Evolutionary conservation across 2,329 filamentous ascomycete species (phyloP).

Genomic region (Ramularia collo-cygni): DNA sequence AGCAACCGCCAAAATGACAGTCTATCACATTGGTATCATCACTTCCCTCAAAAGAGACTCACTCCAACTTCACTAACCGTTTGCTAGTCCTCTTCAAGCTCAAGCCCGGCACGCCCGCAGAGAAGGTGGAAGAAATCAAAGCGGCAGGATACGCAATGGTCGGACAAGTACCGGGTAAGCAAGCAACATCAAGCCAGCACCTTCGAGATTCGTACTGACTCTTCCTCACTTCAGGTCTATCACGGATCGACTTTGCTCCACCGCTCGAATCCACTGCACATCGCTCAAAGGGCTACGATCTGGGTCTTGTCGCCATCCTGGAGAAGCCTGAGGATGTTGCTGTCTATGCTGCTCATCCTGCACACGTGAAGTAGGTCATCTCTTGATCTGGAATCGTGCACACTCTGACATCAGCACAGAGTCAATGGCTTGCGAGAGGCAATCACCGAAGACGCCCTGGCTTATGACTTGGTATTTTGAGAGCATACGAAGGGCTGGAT

Average conservation of each 20-base stretch:
- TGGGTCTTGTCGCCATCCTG: conserved; percentile 41
- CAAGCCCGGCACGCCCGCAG: conserved; percentile 13
- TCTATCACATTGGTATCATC: conserved; percentile 21
- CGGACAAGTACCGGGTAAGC: conserved; percentile 15
- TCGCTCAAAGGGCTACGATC: conserved; percentile 40
- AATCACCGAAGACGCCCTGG: conserved; percentile 18
- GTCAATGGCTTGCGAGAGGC: conserved; percentile 16
- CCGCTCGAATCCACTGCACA: conserved; percentile 36
- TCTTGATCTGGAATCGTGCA: not conserved
- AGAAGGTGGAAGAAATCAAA: conserved; percentile 12
- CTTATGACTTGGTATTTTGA: conserved; percentile 20
- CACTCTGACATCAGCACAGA: conserved; percentile 3
- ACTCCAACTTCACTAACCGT: not conserved
- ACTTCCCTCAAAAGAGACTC: not conserved
- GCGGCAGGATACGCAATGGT: conserved; percentile 16
- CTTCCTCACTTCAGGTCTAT: too few relatives aligned
- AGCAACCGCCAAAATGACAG: conserved; percentile 12
- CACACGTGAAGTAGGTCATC: conserved; percentile 36
- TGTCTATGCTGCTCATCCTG: conserved; percentile 40
- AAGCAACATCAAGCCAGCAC: not conserved
- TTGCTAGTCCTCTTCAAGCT: conserved; percentile 21
- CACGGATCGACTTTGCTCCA: conserved; percentile 18
- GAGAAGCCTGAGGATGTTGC: conserved; percentile 38
- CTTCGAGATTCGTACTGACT: too few relatives aligned
- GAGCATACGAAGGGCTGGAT: not conserved